Percentiles rank a stretch among this genome's conserved stretches.
Evolutionary conservation across 2,329 filamentous ascomycete genomes (phyloP).

Genomic region (Xylogone sp.): DNA sequence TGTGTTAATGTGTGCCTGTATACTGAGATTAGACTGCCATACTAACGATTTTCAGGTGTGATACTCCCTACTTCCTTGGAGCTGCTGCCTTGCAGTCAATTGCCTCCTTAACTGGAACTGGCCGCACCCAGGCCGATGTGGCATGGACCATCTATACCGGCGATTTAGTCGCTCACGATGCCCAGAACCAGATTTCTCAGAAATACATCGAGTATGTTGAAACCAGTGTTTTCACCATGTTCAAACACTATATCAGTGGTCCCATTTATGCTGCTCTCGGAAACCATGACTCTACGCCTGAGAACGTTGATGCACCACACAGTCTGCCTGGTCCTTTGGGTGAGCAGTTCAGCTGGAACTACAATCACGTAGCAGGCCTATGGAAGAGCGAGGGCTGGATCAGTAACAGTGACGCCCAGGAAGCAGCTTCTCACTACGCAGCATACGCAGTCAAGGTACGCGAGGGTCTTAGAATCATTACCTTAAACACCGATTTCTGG

Average conservation of each 20-base stretch:
- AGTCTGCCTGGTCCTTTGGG: constrained; percentile 48
- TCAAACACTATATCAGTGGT: constrained; percentile 51
- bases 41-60: constrained; percentile 34
- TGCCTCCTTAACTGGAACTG: constrained; percentile 51
- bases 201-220: constrained; percentile 52
- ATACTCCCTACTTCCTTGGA: constrained; percentile 54
- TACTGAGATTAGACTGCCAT: background rate
- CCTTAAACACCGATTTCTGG: constrained; percentile 49
- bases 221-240: constrained; percentile 47
- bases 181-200: constrained; percentile 45
- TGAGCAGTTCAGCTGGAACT: constrained; percentile 55
- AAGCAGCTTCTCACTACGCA: constrained; percentile 50
- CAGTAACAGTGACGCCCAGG: constrained; percentile 35
- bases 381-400: constrained; percentile 57
- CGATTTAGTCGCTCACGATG: constrained; percentile 52
- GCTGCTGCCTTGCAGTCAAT: constrained; percentile 53
- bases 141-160: constrained; percentile 55
- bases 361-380: constrained; percentile 48
- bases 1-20: constrained; percentile 7
- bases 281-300: constrained; percentile 53
- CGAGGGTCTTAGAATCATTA: constrained; percentile 47
- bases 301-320: constrained; percentile 49
- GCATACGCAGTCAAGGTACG: constrained; percentile 52
- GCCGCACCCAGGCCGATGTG: constrained; percentile 34
- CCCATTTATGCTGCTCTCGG: constrained; percentile 54